Conservation (phyloP, 2,329 filamentous ascomycete genomes). For the Pyricularia sp. region DNA sequence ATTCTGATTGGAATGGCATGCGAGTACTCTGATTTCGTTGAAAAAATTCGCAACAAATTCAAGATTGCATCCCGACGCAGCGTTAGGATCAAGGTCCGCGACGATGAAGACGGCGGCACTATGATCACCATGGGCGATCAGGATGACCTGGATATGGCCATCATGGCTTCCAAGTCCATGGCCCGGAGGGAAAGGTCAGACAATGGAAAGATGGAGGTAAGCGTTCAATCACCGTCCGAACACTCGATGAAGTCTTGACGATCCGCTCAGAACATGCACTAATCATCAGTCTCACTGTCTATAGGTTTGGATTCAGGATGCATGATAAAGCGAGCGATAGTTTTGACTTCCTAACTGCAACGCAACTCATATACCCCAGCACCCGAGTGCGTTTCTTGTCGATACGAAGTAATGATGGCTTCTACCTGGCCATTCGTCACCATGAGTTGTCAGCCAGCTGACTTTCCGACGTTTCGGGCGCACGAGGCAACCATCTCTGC, state of each 20-base stretch:
- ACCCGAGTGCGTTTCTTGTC: conserved; percentile 3
- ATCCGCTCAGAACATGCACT: not conserved
- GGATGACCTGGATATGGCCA: conserved; percentile 86
- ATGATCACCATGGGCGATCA: conserved; percentile 98
- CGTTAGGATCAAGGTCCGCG: conserved; percentile 83
- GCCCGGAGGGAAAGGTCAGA: conserved; percentile 69
- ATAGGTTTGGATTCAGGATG: conserved; percentile 5
- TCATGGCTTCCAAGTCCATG: conserved; percentile 57
- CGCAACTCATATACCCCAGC: conserved; percentile 5
- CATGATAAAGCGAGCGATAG: conserved; percentile 4
- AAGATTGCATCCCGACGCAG: conserved; percentile 49
- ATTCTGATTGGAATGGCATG: conserved; percentile 72
- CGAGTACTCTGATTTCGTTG: conserved; percentile 66
- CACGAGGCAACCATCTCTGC: not conserved
- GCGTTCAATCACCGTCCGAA: conserved; percentile 23
- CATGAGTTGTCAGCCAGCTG: not conserved
- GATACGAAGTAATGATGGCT: conserved; percentile 3
- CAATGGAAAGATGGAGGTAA: conserved; percentile 91
- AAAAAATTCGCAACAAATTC: conserved; percentile 81
- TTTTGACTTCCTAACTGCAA: conserved; percentile 1
- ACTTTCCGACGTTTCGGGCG: not conserved
- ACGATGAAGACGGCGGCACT: conserved; percentile 69
- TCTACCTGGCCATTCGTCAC: not conserved
- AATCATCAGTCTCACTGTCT: not conserved
- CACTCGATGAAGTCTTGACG: not conserved